phyloP scores from a whole-genome alignment of 108 stramenopile genomes.

The Pseudonitzschia multiseries region DNA sequence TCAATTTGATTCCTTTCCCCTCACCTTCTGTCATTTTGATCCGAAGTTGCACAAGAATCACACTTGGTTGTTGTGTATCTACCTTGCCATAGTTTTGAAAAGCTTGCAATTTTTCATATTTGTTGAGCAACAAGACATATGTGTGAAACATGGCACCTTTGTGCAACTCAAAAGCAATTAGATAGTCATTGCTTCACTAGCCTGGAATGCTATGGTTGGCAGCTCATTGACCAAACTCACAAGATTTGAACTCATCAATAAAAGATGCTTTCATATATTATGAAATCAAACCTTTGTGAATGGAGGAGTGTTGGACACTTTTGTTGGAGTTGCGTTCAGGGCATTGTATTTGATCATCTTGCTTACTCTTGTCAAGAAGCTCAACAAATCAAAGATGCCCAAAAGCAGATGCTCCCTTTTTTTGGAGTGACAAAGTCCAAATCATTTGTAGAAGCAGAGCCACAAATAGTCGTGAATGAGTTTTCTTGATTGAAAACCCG shows the following conservation, averaged over 20 bases:
- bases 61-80: background rate
- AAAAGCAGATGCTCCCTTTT: background rate
- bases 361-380: background rate
- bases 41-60: background rate
- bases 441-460: background rate
- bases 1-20: background rate
- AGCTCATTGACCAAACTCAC: background rate
- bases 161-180: background rate
- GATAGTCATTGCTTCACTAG: background rate
- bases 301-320: background rate
- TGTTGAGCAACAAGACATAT: background rate
- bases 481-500: background rate
- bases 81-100: background rate
- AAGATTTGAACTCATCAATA: background rate
- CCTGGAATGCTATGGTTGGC: background rate
- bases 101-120: background rate
- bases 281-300: background rate
- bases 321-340: background rate
- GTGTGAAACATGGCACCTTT: background rate
- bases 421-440: background rate
- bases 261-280: background rate
- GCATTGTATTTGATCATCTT: no score
- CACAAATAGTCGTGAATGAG: background rate
- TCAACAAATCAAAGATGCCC: background rate
- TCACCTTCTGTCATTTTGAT: background rate